Percentiles rank a stretch among this genome's conserved stretches.
These are phyloP conservation scores for Globisporangium rhizosaccharum DNA, from an alignment of 352 stramenopile genomes.

Conservation along the genomic window DNA sequence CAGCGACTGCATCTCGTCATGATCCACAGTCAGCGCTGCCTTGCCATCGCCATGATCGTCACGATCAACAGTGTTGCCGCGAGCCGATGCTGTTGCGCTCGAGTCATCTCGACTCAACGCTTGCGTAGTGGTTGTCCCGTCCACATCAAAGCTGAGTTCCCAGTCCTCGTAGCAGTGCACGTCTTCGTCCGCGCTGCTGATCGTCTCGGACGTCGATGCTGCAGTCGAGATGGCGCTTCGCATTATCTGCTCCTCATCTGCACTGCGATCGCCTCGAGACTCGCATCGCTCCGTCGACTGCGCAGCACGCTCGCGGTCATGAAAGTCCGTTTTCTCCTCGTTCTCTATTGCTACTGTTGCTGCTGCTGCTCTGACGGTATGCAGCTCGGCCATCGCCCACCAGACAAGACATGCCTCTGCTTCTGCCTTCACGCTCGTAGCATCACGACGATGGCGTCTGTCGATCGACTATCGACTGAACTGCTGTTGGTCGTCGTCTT, in stretches of 20 bases:
- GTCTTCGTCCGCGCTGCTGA: constrained; percentile 30
- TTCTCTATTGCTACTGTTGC: no score
- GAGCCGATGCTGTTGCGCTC: no score
- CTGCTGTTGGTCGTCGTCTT: no score
- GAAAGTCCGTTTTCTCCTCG: background rate
- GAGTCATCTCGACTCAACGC: background rate
- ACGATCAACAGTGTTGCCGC: background rate
- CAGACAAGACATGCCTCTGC: no score
- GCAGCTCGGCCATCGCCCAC: no score
- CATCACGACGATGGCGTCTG: no score
- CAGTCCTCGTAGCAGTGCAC: constrained; percentile 34
- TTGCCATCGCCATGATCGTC: background rate
- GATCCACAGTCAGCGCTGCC: no score
- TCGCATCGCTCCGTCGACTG: background rate
- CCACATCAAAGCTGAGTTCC: constrained; percentile 16
- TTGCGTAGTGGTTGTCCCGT: background rate
- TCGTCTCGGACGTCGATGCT: constrained; percentile 30
- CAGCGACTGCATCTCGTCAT: background rate
- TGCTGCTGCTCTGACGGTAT: no score
- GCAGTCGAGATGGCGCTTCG: constrained; percentile 20
- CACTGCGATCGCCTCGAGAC: background rate
- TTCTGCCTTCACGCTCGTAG: no score
- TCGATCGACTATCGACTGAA: no score
- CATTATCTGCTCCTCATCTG: background rate
- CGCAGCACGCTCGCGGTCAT: background rate